Base-by-base conservation (phyloP, 2,329 filamentous ascomycete genomes). In the Emmonsiellopsis sp. region DNA sequence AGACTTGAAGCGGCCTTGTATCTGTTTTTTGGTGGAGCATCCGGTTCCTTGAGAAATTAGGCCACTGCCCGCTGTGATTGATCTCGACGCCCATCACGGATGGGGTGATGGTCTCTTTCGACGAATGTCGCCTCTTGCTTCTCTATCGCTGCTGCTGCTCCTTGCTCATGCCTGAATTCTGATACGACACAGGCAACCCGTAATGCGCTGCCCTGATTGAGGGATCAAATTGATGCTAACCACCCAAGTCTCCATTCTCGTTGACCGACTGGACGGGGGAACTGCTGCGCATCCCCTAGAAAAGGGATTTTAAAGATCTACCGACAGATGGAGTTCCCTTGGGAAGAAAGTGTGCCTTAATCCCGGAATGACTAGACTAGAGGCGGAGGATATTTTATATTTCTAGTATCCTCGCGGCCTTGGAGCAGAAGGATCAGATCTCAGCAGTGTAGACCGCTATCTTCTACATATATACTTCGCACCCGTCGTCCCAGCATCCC, bases 191-290 rank as follows among this genome's bases (percentile, higher is more conserved):
- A 27, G 46, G 27, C 34, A 36, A 21, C 10, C 10, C 10, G 14
- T n/a, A 42, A 40, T 49, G 36, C 34, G 37, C 17, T 32, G 46
- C 37, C 14, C 34, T 40, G 14, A 40, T 49, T 49, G 36, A 39
- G 46, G 17, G 21, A 39, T 39, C 46, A 49, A 49, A 49, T 33
- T 13, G 46, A 49, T 49, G 34, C 46, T 49, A 39, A 49, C 46
- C 6, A 39, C 46, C 34, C 27, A 14, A 39, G 39, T 37, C 34
- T 14, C 34, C 46, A 39, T 37, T 37, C 34, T 36, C 34, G 46
- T 49, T 49, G 46, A 49, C 46, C 34, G 46, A 49, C 33, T 49
- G 46, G 46, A 49, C 34, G 14, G 46, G 33, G 36, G 27, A 13
- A 37, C 36, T 49, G 5, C 34, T 49, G 46, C 34, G 34, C 46